phyloP scores from a whole-genome alignment of 2,329 filamentous ascomycete genomes.

The Aureobasidium sp. region DNA sequence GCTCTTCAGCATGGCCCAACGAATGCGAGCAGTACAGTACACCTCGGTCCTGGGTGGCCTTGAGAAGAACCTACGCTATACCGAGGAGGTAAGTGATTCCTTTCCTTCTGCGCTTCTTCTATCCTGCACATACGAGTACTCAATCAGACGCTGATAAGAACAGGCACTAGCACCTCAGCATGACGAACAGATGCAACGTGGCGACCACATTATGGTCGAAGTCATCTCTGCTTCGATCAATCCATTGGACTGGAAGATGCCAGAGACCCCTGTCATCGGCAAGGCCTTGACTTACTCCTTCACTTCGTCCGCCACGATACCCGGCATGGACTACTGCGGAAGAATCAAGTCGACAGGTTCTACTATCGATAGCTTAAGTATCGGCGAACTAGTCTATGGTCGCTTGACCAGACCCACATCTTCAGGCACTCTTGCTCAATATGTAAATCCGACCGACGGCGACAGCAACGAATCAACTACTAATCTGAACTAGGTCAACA shows the following conservation, averaged over 20 bases:
- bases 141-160: not conserved
- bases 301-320: conserved; percentile 34
- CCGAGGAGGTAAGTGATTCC: conserved; percentile 1
- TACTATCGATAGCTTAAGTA: conserved; percentile 20
- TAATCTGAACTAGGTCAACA: conserved; percentile 16
- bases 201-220: conserved; percentile 33
- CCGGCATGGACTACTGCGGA: conserved; percentile 47
- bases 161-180: conserved; percentile 20
- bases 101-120: too few species aligned
- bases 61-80: conserved; percentile 29
- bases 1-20: conserved; percentile 6
- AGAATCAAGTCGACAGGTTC: conserved; percentile 33
- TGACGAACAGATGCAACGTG: conserved; percentile 12
- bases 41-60: conserved; percentile 23
- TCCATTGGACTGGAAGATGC: conserved; percentile 44
- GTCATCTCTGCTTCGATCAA: conserved; percentile 40
- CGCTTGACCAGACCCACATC: conserved; percentile 22
- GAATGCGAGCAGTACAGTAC: conserved; percentile 26
- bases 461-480: not conserved
- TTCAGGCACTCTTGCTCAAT: conserved; percentile 33
- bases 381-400: conserved; percentile 36
- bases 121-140: too few species aligned
- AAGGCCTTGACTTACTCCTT: conserved; percentile 22
- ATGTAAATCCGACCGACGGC: conserved; percentile 14
- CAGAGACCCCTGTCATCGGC: conserved; percentile 34